Base-by-base conservation (phyloP, 1,284 basidiomycete species). In the Fomitopsis pinicola region DNA sequence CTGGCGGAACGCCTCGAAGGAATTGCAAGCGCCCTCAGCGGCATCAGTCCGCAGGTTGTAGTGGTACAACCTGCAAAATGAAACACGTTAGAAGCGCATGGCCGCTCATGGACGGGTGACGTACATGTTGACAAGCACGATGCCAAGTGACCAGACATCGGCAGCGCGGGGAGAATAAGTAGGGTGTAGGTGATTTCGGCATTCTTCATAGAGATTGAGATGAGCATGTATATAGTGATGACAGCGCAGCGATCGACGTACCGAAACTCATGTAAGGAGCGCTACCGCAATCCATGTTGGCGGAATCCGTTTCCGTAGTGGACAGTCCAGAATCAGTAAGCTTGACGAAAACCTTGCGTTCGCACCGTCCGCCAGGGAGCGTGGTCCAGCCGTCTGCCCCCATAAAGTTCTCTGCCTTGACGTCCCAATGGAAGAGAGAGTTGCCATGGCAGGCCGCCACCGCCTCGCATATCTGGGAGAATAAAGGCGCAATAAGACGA, bases 261-360 rank as follows among this genome's bases (percentile, higher is more conserved):
- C 92, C 93, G 75, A 91, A 98, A 69, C 95, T 96, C 97, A 99
- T 98, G 78, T 99, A 99, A 0, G 97, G 97, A 64, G 96, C 95
- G 75, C 94, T 97, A 61, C 97, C 97, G 77, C 97, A 99, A 74
- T 98, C 96, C 84, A 99, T 96, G 76, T 99, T 97, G 63, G 92
- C 89, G 64, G 92, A 95, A 62, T 92, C 87, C 63, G 85, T 76
- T 69, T 98, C 94, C 12, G 86, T 91, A 0, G 96, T 98, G 8
- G 95, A 95, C 42, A 99, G 78, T 42, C 97, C 97, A 81, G 98
- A 99, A 77, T 99, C 97, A 30, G 95, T 91, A 64, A 99, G 85
- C 80, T 99, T 99, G 80, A 98, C 88, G 59, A 91, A 76, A 57
- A 92, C 89, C 71, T 86, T 88, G 72, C 90, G 84, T 76, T 94